Evolutionary conservation across 2,329 filamentous ascomycete species (phyloP).

Genomic region (Davidsoniella neocaledoniae): DNA sequence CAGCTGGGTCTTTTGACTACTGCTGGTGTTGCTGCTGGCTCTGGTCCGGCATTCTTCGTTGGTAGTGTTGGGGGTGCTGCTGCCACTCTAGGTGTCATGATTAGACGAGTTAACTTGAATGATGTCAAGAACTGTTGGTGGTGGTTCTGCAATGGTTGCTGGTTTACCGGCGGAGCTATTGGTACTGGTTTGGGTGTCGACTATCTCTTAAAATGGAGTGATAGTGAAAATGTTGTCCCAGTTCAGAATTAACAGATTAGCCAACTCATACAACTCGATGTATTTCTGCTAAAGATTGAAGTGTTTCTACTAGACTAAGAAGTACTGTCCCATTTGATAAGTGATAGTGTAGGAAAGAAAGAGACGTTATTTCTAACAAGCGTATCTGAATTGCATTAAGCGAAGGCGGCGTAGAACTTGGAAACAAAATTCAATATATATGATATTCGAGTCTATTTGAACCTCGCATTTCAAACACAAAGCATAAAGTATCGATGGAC

Average conservation of each 20-base stretch:
- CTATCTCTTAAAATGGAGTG: slow-evolving; percentile 32
- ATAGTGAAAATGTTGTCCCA: neutral
- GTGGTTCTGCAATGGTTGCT: slow-evolving; percentile 60
- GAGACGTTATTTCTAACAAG: no score
- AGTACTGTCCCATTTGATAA: neutral
- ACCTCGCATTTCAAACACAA: no score
- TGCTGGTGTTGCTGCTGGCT: slow-evolving; percentile 50
- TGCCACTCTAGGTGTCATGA: slow-evolving; percentile 47
- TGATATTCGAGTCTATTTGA: no score
- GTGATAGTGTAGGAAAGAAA: neutral
- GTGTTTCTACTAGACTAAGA: neutral
- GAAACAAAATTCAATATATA: no score
- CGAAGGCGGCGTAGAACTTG: no score
- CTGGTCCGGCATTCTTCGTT: slow-evolving; percentile 50
- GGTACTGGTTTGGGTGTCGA: slow-evolving; percentile 41
- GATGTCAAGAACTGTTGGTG: slow-evolving; percentile 54
- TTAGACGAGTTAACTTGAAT: slow-evolving; percentile 48
- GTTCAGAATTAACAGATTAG: no score
- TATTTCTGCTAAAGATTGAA: neutral
- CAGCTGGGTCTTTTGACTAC: slow-evolving; percentile 55
- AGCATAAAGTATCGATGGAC: no score
- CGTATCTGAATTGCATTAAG: no score
- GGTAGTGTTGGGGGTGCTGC: slow-evolving; percentile 50
- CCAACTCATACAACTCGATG: no score
- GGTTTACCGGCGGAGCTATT: slow-evolving; percentile 48